phyloP scores from a whole-genome alignment of 306 rosid species.

The Calophaca sinica region DNA sequence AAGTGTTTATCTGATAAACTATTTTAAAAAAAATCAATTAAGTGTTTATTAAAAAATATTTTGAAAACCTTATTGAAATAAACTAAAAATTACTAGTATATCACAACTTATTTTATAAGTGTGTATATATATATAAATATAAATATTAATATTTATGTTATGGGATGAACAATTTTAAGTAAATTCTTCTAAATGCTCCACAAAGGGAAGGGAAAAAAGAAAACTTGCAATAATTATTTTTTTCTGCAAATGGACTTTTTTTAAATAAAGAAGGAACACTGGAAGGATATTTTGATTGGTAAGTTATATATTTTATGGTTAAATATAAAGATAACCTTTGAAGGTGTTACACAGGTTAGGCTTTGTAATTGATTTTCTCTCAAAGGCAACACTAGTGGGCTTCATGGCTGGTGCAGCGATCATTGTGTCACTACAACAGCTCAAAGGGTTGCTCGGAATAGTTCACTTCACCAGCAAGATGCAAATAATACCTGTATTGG shows the following conservation, averaged over 20 bases:
- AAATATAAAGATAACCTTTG: conserved; percentile 18
- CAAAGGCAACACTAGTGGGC: conserved; percentile 93
- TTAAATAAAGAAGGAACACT: not conserved
- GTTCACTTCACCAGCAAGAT: conserved; percentile 81
- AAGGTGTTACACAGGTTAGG: conserved; percentile 69
- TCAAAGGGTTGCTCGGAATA: conserved; percentile 93
- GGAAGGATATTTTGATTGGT: not conserved
- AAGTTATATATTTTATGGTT: conserved; percentile 18
- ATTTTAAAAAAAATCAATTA: not conserved
- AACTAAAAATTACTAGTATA: no score
- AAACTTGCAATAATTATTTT: not conserved
- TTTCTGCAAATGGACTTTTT: not conserved
- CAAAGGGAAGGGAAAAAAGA: no score
- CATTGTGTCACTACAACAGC: conserved; percentile 89
- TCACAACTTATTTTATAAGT: no score
- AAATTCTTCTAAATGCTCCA: no score
- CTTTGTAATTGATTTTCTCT: conserved; percentile 90
- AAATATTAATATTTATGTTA: no score
- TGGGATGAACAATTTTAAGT: no score
- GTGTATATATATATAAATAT: no score
- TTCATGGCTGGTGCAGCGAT: conserved; percentile 99
- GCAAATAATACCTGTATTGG: conserved; percentile 79
- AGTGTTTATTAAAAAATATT: not conserved
- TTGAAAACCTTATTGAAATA: not conserved
- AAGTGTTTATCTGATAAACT: not conserved